These are phyloP conservation scores for Daldinia grandis DNA, from an alignment of 495 filamentous ascomycete species.

Conservation along the genomic window DNA sequence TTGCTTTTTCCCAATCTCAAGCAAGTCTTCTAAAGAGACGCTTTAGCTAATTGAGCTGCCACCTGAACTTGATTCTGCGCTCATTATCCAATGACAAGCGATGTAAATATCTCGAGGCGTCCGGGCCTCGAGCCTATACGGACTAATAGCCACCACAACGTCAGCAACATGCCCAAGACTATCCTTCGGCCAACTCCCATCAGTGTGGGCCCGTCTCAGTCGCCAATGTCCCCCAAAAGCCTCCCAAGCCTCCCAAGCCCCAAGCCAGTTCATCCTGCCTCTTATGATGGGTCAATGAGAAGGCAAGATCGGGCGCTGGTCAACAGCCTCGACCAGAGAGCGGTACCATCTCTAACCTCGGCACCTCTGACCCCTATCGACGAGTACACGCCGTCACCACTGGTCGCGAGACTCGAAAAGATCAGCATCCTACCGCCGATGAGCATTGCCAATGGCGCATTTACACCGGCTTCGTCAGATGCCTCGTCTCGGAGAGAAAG, in stretches of 20 bases:
- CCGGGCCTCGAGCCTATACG: conserved; percentile 52
- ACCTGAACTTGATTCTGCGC: neutral
- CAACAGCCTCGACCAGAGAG: conserved; percentile 49
- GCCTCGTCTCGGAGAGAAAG: neutral
- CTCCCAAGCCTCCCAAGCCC: conserved; percentile 52
- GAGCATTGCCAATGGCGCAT: conserved; percentile 1
- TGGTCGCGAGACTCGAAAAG: conserved; percentile 43
- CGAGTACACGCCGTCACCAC: conserved; percentile 41
- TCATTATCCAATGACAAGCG: conserved; percentile 34
- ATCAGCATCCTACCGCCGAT: conserved; percentile 39
- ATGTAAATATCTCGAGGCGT: conserved; percentile 41
- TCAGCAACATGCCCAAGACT: conserved; percentile 22
- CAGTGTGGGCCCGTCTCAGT: conserved; percentile 42
- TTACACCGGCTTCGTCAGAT: conserved; percentile 13
- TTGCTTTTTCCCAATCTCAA: neutral
- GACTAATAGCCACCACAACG: conserved; percentile 39
- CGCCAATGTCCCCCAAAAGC: conserved; percentile 42
- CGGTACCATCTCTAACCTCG: conserved; percentile 29
- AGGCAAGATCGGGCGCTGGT: conserved; percentile 53
- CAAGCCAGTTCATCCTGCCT: conserved; percentile 49
- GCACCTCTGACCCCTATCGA: conserved; percentile 32
- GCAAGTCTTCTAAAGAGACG: neutral
- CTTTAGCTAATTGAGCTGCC: neutral
- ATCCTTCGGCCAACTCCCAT: conserved; percentile 38
- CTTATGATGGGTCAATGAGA: conserved; percentile 49